Conservation (phyloP, 129 eudicot species). For the Centella asiatica region DNA sequence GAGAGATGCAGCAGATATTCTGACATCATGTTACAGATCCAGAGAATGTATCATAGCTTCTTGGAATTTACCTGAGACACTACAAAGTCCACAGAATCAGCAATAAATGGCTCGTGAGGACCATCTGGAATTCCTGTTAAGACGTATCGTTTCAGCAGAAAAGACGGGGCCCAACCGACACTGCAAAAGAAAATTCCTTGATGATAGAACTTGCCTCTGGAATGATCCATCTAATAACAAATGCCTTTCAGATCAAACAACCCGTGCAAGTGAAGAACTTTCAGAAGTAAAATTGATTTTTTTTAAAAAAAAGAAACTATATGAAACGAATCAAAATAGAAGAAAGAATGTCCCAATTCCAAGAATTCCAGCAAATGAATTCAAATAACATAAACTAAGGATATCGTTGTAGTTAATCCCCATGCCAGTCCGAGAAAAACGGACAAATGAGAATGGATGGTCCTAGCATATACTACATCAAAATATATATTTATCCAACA, state of each 20-base stretch:
- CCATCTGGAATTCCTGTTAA: slow-evolving; percentile 80
- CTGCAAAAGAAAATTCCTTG: slow-evolving; percentile 34
- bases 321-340: not conserved
- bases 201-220: too few species aligned
- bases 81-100: slow-evolving; percentile 95
- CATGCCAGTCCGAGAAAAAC: not conserved
- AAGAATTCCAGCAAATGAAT: not conserved
- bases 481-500: too few species aligned
- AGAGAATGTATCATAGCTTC: not conserved
- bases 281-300: not conserved
- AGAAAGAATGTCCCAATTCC: not conserved
- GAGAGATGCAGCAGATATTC: not conserved
- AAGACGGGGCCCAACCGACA: slow-evolving; percentile 94
- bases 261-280: not conserved
- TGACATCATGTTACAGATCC: not conserved
- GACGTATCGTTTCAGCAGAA: slow-evolving; percentile 85
- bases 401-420: not conserved
- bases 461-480: too few species aligned
- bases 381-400: not conserved
- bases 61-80: slow-evolving; percentile 72
- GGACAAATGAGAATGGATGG: not conserved
- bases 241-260: not conserved
- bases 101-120: slow-evolving; percentile 96
- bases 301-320: too few species aligned
- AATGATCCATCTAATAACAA: too few species aligned